phyloP scores from a whole-genome alignment of 2,329 filamentous ascomycete species.

The Penicillium sp. region DNA sequence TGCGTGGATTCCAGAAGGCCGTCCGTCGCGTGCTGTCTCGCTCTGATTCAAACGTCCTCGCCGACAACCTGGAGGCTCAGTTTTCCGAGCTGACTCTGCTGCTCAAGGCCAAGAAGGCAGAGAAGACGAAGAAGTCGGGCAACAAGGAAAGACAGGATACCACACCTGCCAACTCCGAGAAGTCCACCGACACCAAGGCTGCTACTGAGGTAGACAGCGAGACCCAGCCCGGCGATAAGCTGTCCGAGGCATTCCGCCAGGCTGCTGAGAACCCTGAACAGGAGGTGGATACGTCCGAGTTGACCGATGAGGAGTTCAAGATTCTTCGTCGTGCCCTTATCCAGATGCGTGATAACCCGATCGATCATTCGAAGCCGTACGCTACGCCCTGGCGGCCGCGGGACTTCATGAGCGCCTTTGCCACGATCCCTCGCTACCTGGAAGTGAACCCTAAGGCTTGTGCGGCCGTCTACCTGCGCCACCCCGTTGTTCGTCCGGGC shows the following conservation, averaged over 20 bases:
- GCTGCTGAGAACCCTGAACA: conserved; percentile 25
- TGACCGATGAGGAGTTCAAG: conserved; percentile 42
- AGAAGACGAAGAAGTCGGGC: too few species aligned
- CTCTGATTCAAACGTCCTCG: conserved; percentile 39
- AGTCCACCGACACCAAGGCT: too few species aligned
- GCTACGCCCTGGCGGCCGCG: conserved; percentile 81
- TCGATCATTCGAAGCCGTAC: conserved; percentile 72
- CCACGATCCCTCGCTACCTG: conserved; percentile 87
- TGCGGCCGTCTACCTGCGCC: conserved; percentile 84
- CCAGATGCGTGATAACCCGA: conserved; percentile 63
- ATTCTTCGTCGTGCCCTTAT: conserved; percentile 50
- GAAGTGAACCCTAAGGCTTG: conserved; percentile 98
- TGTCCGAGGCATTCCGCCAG: conserved; percentile 30
- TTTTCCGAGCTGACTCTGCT: conserved; percentile 46
- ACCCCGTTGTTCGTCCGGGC: conserved; percentile 80
- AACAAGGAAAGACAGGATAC: too few species aligned
- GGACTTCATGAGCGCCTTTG: conserved; percentile 80
- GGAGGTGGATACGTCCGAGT: conserved; percentile 38
- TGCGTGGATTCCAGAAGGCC: conserved; percentile 61
- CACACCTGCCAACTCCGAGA: too few species aligned
- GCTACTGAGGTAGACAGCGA: too few species aligned
- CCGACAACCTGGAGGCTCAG: conserved; percentile 46
- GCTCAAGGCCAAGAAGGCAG: conserved; percentile 34
- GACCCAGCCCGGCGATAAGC: conserved; percentile 23
- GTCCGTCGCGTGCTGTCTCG: conserved; percentile 56